Base-by-base conservation (phyloP, 108 stramenopile species). In the Licmophora abbreviata region DNA sequence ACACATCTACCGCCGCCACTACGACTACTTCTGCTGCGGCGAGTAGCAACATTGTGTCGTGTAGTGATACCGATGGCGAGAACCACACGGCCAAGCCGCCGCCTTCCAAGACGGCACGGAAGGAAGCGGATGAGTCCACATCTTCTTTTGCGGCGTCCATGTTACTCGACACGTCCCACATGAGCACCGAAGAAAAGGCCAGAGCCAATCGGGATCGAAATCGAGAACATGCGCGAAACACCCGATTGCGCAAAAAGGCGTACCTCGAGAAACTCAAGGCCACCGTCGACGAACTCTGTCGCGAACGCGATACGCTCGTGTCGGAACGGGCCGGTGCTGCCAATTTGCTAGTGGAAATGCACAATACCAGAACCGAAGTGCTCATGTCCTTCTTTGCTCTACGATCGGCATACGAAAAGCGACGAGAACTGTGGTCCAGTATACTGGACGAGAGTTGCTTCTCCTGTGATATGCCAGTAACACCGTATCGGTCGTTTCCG, bases 161-260 rank as follows among this genome's bases (percentile, higher is more conserved):
- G n/a, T n/a, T n/a, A n/a, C 47, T 67, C 45, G 76, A 76, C 35
- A 64, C 22, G 29, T 66, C 58, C 25, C 51, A 63, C 40, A 47
- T 77, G 51, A 70, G 61, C 17, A 61, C 65, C 4, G 85, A 86
- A 58, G 78, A 91, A 49, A 68, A 68, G 32, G 63, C 76, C 44
- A 57, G 62, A 37, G 62, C 61, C 14, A 84, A 88, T 53, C 79
- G 95, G n/a, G 95, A 95, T 56, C 72, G 94, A n/a, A 95, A 95
- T 55, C 63, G 90, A 33, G 94, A 95, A 49, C 94, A 95, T 63
- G 94, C 94, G 23, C 72, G 88, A 28, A 95, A 95, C 63, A 95
- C 94, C 14, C 67, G 94, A 26, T 66, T 89, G 22, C 75, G 94
- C 24, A 95, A 95, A 64, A 95, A 95, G 66, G 94, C 94, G n/a